phyloP scores from a whole-genome alignment of 2,329 filamentous ascomycete species.

The Beauveria scarabaeidicola region DNA sequence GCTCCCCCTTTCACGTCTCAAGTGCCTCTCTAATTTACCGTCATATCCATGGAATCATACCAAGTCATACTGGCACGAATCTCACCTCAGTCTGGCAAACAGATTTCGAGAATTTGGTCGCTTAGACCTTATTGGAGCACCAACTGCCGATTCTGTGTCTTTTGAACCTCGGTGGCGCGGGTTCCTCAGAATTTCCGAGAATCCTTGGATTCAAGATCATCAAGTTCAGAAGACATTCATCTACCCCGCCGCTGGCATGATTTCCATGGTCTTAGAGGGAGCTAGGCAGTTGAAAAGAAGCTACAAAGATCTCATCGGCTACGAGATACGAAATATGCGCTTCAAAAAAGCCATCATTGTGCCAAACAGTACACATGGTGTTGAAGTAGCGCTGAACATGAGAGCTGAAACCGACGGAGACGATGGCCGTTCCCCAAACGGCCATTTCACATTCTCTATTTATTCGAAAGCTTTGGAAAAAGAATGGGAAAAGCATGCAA shows the following conservation, averaged over 20 bases:
- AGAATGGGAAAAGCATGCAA: slow-evolving; percentile 36
- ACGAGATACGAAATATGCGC: slow-evolving; percentile 36
- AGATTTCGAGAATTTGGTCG: slow-evolving; percentile 37
- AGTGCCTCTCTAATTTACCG: slow-evolving; percentile 37
- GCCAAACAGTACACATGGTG: slow-evolving; percentile 34
- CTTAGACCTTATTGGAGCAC: slow-evolving; percentile 43
- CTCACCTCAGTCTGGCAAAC: slow-evolving; percentile 34
- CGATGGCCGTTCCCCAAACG: slow-evolving; percentile 15
- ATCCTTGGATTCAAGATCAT: slow-evolving; percentile 45
- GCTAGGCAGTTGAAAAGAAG: slow-evolving; percentile 30
- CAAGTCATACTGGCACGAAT: slow-evolving; percentile 46
- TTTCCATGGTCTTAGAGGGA: slow-evolving; percentile 40
- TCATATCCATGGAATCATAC: slow-evolving; percentile 47
- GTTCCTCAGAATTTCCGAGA: slow-evolving; percentile 39
- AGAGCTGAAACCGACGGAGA: slow-evolving; percentile 18
- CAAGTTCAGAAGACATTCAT: slow-evolving; percentile 41
- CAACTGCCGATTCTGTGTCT: slow-evolving; percentile 33
- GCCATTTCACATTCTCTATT: slow-evolving; percentile 30
- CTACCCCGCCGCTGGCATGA: slow-evolving; percentile 43
- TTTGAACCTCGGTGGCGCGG: slow-evolving; percentile 41
- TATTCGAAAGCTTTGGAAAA: slow-evolving; percentile 35
- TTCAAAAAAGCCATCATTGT: slow-evolving; percentile 45
- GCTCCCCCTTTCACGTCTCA: slow-evolving; percentile 13
- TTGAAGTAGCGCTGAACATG: slow-evolving; percentile 42
- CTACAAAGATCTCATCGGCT: slow-evolving; percentile 23